phyloP scores from a whole-genome alignment of 768 basidiomycete species.

The Paxillus ammoniavirescens region DNA sequence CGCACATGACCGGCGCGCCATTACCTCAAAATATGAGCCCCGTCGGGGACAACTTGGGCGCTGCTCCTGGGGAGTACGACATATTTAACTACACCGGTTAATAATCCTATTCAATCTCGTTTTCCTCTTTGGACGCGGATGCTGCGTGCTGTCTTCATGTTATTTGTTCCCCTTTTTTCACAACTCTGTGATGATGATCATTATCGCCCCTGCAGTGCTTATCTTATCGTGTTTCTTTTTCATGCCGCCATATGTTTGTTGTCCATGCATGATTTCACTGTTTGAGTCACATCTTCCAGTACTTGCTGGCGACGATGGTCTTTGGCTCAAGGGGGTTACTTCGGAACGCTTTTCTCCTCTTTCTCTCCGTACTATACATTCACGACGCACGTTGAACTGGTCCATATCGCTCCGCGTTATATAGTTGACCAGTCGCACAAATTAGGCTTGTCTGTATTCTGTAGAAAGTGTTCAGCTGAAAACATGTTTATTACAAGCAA shows the following conservation, averaged over 20 bases:
- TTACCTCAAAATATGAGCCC: constrained; percentile 44
- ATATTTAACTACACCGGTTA: constrained; percentile 57
- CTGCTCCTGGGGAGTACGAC: constrained; percentile 47
- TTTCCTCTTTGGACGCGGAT: constrained; percentile 18
- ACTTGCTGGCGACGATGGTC: background rate
- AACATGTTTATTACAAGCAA: constrained; percentile 4
- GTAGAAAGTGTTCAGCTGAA: constrained; percentile 20
- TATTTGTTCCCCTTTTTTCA: constrained; percentile 3
- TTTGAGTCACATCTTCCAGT: constrained; percentile 5
- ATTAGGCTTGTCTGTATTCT: constrained; percentile 33
- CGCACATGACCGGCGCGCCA: constrained; percentile 53
- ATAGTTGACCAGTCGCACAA: constrained; percentile 16
- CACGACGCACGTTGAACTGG: constrained; percentile 11
- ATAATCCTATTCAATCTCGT: constrained; percentile 23
- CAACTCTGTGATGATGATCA: constrained; percentile 15
- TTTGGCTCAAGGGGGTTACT: background rate
- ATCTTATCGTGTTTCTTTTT: constrained; percentile 17
- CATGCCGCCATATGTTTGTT: constrained; percentile 1
- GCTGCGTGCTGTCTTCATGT: constrained; percentile 13
- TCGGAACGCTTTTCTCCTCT: background rate
- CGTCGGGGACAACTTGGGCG: constrained; percentile 40
- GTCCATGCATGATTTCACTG: constrained; percentile 8
- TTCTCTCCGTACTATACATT: constrained; percentile 19
- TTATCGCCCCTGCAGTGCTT: constrained; percentile 26
- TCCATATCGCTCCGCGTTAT: constrained; percentile 17